Percentiles rank a stretch among this genome's conserved stretches.
Conservation (phyloP, 345 rosid species). For the Heritiera littoralis region DNA sequence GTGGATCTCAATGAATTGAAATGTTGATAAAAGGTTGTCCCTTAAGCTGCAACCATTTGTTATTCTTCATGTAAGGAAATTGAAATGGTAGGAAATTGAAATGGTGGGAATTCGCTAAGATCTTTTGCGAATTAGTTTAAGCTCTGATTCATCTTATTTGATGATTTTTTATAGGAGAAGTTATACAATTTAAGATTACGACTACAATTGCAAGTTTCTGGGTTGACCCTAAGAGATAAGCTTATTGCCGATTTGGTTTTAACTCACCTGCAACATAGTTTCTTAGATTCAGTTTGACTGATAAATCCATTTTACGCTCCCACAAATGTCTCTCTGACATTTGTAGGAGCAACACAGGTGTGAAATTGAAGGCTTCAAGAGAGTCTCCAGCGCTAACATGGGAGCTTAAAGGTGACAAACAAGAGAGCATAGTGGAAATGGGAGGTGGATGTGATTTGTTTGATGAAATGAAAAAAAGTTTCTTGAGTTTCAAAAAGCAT, state of each 20-base stretch:
- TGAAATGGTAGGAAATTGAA: not conserved
- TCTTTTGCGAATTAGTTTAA: constrained; percentile 6
- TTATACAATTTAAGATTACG: constrained; percentile 27
- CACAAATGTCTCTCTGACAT: constrained; percentile 21
- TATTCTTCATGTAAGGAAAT: not conserved
- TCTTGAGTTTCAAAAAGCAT: constrained; percentile 66
- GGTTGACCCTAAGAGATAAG: constrained; percentile 30
- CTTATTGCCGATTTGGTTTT: constrained; percentile 16
- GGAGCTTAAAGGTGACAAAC: constrained; percentile 38
- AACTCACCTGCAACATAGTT: not conserved
- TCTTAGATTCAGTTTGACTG: constrained; percentile 2
- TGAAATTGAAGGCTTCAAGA: constrained; percentile 41
- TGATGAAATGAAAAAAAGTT: constrained; percentile 65
- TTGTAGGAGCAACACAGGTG: constrained; percentile 41
- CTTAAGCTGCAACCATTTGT: not conserved
- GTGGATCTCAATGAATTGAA: not conserved
- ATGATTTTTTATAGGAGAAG: constrained; percentile 29
- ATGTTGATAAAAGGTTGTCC: not conserved
- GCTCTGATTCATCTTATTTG: constrained; percentile 21
- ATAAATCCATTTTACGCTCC: constrained; percentile 15
- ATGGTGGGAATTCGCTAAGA: constrained; percentile 8
- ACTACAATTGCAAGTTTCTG: constrained; percentile 28
- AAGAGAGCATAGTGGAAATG: constrained; percentile 33
- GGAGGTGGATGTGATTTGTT: constrained; percentile 40
- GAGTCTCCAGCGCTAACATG: constrained; percentile 38